Conservation (phyloP, 169 alveolate genomes). For the Theileria orientalis region DNA sequence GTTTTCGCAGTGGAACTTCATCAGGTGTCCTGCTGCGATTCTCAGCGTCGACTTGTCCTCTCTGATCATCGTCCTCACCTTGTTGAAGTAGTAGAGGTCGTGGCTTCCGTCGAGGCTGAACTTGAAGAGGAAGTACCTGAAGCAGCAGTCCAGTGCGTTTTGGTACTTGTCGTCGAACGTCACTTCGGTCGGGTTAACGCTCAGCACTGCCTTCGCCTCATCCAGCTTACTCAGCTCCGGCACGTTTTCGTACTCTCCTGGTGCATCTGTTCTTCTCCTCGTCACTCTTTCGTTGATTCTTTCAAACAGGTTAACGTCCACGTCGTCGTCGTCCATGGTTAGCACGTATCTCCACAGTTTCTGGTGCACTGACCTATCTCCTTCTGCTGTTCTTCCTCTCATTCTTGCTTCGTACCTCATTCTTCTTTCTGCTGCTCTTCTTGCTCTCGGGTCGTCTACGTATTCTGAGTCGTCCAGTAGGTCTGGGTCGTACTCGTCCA, state of each 20-base stretch:
- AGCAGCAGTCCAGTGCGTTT: slow-evolving; percentile 80
- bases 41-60: slow-evolving; percentile 78
- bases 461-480: slow-evolving; percentile 80
- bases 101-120: slow-evolving; percentile 60
- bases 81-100: slow-evolving; percentile 71
- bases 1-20: slow-evolving; percentile 79
- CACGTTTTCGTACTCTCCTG: slow-evolving; percentile 71
- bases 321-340: slow-evolving; percentile 73
- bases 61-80: slow-evolving; percentile 80
- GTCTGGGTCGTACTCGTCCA: slow-evolving; percentile 82
- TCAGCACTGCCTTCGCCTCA: slow-evolving; percentile 75
- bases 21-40: slow-evolving; percentile 79
- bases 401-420: slow-evolving; percentile 49
- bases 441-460: slow-evolving; percentile 80
- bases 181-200: slow-evolving; percentile 77
- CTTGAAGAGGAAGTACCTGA: slow-evolving; percentile 63
- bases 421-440: slow-evolving; percentile 82
- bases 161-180: slow-evolving; percentile 82
- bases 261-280: slow-evolving; percentile 78
- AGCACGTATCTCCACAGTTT: slow-evolving; percentile 65
- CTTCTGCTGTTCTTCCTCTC: slow-evolving; percentile 61
- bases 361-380: slow-evolving; percentile 65
- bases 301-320: slow-evolving; percentile 68
- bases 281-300: slow-evolving; percentile 78
- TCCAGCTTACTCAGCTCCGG: slow-evolving; percentile 74